Conservation (phyloP, 768 basidiomycete genomes). For the Chalciporus piperatus region DNA sequence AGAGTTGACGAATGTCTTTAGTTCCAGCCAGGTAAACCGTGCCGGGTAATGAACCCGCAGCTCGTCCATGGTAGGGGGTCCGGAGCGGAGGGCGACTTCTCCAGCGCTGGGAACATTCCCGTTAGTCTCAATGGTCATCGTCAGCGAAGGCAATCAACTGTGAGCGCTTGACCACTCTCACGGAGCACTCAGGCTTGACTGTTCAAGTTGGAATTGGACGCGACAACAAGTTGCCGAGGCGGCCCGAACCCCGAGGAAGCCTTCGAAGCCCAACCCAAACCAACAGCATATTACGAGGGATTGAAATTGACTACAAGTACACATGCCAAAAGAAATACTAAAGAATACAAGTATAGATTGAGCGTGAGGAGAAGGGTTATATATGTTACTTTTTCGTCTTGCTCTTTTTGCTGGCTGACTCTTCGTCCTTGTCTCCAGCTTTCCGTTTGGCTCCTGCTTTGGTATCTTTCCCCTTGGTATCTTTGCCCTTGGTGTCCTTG, state of each 20-base stretch:
- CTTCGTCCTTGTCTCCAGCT: conserved; percentile 34
- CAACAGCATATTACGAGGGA: no score
- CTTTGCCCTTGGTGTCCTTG: conserved; percentile 49
- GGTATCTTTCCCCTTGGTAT: conserved; percentile 12
- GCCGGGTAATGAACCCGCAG: conserved; percentile 66
- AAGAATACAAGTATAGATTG: background rate
- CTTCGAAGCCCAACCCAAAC: no score
- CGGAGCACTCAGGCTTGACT: no score
- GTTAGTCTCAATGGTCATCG: conserved; percentile 18
- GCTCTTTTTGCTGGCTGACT: conserved; percentile 36
- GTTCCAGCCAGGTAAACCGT: conserved; percentile 71
- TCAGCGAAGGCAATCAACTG: background rate
- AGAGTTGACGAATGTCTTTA: conserved; percentile 76
- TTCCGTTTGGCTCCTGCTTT: conserved; percentile 22
- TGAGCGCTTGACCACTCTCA: no score
- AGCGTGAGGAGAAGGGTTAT: background rate
- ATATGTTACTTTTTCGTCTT: conserved; percentile 39
- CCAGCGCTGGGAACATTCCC: background rate
- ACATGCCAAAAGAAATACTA: conserved; percentile 8
- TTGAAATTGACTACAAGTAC: conserved; percentile 13
- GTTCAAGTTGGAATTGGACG: no score
- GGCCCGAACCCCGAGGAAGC: background rate
- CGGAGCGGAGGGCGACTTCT: conserved; percentile 45
- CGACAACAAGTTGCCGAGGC: background rate
- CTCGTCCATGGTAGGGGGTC: conserved; percentile 68